Evolutionary conservation across 768 basidiomycete genomes (phyloP), one percentile per base, ranked within the genome.

Genomic region (Pisolithus sp.): DNA sequence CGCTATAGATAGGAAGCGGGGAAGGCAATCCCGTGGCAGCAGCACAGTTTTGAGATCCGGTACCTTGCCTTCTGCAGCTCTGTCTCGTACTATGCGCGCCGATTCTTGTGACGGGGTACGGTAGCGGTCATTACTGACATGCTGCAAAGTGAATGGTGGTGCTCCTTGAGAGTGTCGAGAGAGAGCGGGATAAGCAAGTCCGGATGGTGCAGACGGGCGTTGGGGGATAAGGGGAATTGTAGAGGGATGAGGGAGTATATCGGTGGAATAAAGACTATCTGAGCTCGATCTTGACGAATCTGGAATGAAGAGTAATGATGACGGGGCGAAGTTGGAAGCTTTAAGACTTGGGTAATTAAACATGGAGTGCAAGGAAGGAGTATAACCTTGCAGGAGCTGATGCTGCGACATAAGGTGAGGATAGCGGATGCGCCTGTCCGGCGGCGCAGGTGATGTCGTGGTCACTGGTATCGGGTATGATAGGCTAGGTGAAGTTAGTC

Each of bases 321-420:
- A 63, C 3, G 71, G 61, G 20, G 66, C 67, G 39, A 66, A 61
- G 51, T 71, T 67, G 39, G 67, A 59, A 47, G 64, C 56, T 64
- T 59, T 55, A 66, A 67, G 56, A 62, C 52, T 61, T 52, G 57
- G 61, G 69, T 62, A 66, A 62, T 62, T 53, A 64, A 88, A 89
- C 85, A 88, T 89, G 21, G 86, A 88, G 50, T 79, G 78, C n/a
- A 83, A 65, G 5, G 86, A 89, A 1, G 88, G 88, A 23, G 76
- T 77, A 60, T 91, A 91, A 37, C 89, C 89, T 60, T 91, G 89
- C 47, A 70, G 75, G 51, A 81, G 76, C 65, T 91, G 89, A 53
- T 91, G 89, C 51, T 79, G 78, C 1, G 83, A 82, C 89, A 91
- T 91, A 31, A 90, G 77, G 15, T 79, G 73, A 1, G 87, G 86